Base-by-base conservation (phyloP, 2,329 filamentous ascomycete genomes). In the Didymella exigua region DNA sequence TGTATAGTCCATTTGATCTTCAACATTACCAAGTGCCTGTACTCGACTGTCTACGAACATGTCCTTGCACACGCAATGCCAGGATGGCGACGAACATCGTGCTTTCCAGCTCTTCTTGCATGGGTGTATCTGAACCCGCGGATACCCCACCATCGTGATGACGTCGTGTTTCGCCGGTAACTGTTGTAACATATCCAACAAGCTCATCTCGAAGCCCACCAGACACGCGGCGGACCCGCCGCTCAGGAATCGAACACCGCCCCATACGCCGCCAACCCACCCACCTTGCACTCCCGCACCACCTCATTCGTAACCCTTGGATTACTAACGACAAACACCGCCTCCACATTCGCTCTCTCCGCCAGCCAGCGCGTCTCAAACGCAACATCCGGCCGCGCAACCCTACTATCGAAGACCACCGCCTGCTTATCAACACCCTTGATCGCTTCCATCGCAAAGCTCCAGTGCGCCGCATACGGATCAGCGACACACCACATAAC, bases 241-340 rank as follows among this genome's bases (percentile, higher is more conserved):
- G 13, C 23, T 45, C 27, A 54, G 8, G 63, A 66, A 41, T 69
- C 65, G 54, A 67, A 67, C 24, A 66, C 63, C 3, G 65, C 66
- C 1, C 66, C 66, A 51, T 64, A 69, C 9, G 56, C 63, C 27
- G 56, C 54, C 1, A 60, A 30, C 14, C 62, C 60, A 26, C 18
- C 27, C 3, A 14, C 45, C 37, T 59, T 65, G 1, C 62, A 49
- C 16, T 27, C 43, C 24, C 49, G 24, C 9, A 68, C 58, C 19
- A 67, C 56, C 16, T 49, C 50, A 30, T 58, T 18, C 18, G 63
- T 67, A 18, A 65, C 58, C 13, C 9, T 43, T 13, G 54, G 48
- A 56, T 67, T 68, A 3, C 59, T 59, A 4, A 68, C 65, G 14
- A 68, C 58, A 52, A 68, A 59, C 0, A 65, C 60, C 1, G 61